A percentile compares a stretch with the other conserved stretches of the same genome.
Conservation (phyloP, 2,329 filamentous ascomycete genomes). For the Sporothrix humicola region DNA sequence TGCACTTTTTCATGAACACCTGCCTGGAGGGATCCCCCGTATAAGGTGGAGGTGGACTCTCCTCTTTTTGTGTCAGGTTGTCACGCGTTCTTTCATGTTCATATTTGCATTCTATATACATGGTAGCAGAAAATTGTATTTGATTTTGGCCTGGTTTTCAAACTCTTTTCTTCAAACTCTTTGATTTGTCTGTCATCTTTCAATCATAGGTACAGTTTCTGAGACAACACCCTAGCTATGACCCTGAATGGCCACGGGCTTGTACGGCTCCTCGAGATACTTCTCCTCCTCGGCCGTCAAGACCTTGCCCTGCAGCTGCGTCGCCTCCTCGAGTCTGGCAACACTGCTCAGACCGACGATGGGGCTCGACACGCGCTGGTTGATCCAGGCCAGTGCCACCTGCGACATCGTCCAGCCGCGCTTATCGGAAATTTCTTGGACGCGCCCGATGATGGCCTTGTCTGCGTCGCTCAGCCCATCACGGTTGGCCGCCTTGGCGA, state of each 20-base stretch:
- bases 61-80: too few species aligned
- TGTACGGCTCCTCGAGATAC: conserved; percentile 67
- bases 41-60: too few species aligned
- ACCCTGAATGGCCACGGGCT: conserved; percentile 56
- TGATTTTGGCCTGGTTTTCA: too few species aligned
- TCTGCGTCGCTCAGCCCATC: conserved; percentile 38
- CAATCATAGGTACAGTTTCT: too few species aligned
- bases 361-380: conserved; percentile 59
- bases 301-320: conserved; percentile 53
- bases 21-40: too few species aligned
- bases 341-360: conserved; percentile 67
- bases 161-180: too few species aligned
- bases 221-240: conserved; percentile 36
- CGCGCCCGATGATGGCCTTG: conserved; percentile 38
- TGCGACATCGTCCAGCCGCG: conserved; percentile 46
- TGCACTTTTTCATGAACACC: too few species aligned
- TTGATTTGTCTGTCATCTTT: too few species aligned
- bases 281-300: conserved; percentile 64
- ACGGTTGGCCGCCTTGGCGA: conserved; percentile 15
- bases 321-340: conserved; percentile 66
- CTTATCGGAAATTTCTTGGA: conserved; percentile 37
- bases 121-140: too few species aligned
- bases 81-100: too few species aligned
- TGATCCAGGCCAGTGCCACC: conserved; percentile 68
- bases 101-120: too few species aligned